Base-by-base conservation (phyloP, 495 filamentous ascomycete genomes). In the Xylaria castorea region DNA sequence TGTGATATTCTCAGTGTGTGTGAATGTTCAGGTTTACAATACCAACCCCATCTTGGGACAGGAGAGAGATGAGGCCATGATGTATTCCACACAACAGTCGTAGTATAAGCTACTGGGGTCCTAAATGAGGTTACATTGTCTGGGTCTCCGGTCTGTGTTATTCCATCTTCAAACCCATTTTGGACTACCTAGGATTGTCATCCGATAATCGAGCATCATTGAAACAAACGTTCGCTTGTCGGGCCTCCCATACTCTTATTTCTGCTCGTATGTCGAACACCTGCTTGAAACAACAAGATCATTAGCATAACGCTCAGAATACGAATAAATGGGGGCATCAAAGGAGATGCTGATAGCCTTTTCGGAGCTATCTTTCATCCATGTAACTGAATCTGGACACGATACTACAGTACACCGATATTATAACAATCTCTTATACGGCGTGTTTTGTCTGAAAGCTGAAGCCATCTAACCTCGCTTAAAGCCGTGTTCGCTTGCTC, bases 181-280 rank as follows among this genome's bases (percentile, higher is more conserved):
- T 44, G 20, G 25, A 64, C 61, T 44, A n/a, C 36, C 50, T 60
- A 46, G 58, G 60, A 50, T 63, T 55, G 46, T 55, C 57, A 46
- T 71, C 68, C 58, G 57, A 55, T 61, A 34, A 40, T 63, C 14
- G 34, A 71, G 30, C 22, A 30, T 64, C 32, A 32, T 42, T 55
- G 42, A 46, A 44, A 53, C 60, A 71, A 50, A n/a, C 32, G 32
- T 40, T 71, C 58, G 44, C n/a, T 63, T 38, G 48, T 64, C 44
- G 46, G 32, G 60, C 44, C 46, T 48, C 38, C 58, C 44, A 42
- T 71, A 36, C 8, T 71, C 38, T n/a, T n/a, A 20, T 27, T 27
- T 36, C 64, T 5, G 18, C 9, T n/a, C 16, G 51, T 61, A 48
- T 42, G 11, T 51, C 11, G 53, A 18, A 48, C 55, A 7, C 27